These are phyloP conservation scores for Thielaviopsis musarum DNA, from an alignment of 2,329 filamentous ascomycete species.

Conservation along the genomic window DNA sequence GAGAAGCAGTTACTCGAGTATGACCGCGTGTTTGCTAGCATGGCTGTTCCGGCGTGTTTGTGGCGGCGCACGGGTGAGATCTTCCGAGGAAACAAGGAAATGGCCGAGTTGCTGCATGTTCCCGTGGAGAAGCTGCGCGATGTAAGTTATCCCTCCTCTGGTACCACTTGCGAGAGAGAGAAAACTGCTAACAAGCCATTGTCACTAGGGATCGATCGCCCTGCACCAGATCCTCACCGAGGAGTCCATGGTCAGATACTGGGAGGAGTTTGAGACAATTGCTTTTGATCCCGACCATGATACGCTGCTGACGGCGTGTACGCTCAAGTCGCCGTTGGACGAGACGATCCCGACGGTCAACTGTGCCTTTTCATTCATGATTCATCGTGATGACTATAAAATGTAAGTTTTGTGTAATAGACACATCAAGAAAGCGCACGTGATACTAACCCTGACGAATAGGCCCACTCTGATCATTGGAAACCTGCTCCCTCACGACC, in stretches of 20 bases:
- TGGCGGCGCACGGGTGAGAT: constrained; percentile 96
- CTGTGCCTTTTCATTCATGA: constrained; percentile 96
- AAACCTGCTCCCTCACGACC: constrained; percentile 84
- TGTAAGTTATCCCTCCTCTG: constrained; percentile 37
- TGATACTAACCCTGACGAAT: neutral
- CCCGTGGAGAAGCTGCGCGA: constrained; percentile 82
- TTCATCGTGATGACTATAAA: constrained; percentile 84
- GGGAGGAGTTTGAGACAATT: constrained; percentile 97
- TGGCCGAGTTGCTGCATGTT: constrained; percentile 90
- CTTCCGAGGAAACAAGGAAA: constrained; percentile 93
- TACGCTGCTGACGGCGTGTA: constrained; percentile 85
- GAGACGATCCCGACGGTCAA: constrained; percentile 58
- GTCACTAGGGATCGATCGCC: constrained; percentile 69
- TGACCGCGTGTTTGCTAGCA: constrained; percentile 93
- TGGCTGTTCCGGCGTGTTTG: constrained; percentile 95
- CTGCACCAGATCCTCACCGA: constrained; percentile 93
- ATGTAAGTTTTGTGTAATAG: constrained; percentile 47
- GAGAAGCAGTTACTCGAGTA: constrained; percentile 94
- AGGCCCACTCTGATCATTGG: constrained; percentile 91
- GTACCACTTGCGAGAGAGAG: neutral
- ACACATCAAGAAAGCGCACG: constrained; percentile 2
- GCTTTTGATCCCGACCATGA: constrained; percentile 91
- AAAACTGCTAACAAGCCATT: neutral
- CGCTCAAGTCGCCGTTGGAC: constrained; percentile 64
- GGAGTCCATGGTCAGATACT: constrained; percentile 88